A percentile compares a stretch with the other conserved stretches of the same genome.
Evolutionary conservation across 352 stramenopile genomes (phyloP).

Genomic region (Peronosclerospora sorghi): DNA sequence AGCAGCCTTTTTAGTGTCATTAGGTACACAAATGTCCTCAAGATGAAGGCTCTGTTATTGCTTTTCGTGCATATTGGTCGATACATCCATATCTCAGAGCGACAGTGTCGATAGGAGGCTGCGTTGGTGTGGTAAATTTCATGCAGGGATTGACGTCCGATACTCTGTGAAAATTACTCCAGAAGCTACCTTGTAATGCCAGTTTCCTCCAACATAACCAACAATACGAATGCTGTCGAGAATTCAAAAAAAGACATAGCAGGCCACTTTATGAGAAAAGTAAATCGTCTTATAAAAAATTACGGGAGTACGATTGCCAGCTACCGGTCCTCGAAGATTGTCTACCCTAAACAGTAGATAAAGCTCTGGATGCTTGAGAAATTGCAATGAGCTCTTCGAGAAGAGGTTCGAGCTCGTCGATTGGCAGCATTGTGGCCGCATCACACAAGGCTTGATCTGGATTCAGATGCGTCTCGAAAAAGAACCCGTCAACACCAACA

Average conservation of each 20-base stretch:
- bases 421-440: constrained; percentile 57
- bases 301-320: constrained; percentile 59
- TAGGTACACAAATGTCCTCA: too few species aligned
- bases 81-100: too few species aligned
- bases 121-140: too few species aligned
- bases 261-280: constrained; percentile 68
- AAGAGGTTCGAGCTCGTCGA: constrained; percentile 54
- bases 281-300: constrained; percentile 68
- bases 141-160: too few species aligned
- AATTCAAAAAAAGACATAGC: constrained; percentile 2
- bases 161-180: too few species aligned
- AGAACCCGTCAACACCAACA: constrained; percentile 82
- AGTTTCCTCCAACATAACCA: too few species aligned
- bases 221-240: too few species aligned
- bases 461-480: constrained; percentile 83
- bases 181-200: too few species aligned
- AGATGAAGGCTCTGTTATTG: too few species aligned
- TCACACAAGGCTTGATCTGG: constrained; percentile 53
- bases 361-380: constrained; percentile 34
- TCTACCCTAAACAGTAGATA: constrained; percentile 26
- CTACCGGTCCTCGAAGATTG: constrained; percentile 67
- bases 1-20: too few species aligned
- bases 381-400: constrained; percentile 70
- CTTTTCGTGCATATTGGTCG: too few species aligned
- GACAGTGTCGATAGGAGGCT: too few species aligned